A percentile compares a stretch with the other conserved stretches of the same genome.
Conservation (phyloP, 352 stramenopile genomes). For the Phytophthora gonapodyides region DNA sequence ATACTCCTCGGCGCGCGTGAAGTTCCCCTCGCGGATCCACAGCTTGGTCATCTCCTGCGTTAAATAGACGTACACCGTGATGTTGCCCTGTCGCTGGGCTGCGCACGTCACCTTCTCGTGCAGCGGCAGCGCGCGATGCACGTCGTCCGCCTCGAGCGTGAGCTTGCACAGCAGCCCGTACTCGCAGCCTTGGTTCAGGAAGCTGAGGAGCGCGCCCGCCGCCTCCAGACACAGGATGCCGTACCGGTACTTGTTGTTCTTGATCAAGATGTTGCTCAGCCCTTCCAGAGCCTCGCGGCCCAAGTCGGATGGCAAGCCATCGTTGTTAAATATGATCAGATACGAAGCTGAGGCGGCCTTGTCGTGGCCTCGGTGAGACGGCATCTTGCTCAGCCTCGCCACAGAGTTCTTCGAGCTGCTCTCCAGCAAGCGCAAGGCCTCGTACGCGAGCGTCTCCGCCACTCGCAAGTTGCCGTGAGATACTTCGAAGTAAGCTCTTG, state of each 20-base stretch:
- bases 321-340: constrained; percentile 78
- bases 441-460: constrained; percentile 74
- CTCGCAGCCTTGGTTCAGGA: constrained; percentile 70
- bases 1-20: constrained; percentile 73
- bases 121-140: constrained; percentile 70
- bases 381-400: constrained; percentile 26
- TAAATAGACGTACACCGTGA: constrained; percentile 86
- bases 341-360: constrained; percentile 27
- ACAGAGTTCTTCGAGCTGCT: constrained; percentile 44
- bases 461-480: constrained; percentile 56
- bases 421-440: constrained; percentile 77
- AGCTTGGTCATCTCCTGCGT: constrained; percentile 80
- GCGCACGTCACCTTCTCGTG: constrained; percentile 81
- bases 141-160: constrained; percentile 77
- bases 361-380: constrained; percentile 20
- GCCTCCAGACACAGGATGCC: constrained; percentile 81
- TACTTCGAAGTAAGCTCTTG: constrained; percentile 16
- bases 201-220: constrained; percentile 59
- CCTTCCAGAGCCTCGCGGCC: constrained; percentile 72
- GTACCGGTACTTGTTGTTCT: constrained; percentile 89
- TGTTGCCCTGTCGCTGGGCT: constrained; percentile 75
- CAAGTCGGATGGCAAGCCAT: constrained; percentile 72
- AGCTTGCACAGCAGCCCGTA: constrained; percentile 78
- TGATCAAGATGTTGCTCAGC: constrained; percentile 79
- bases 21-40: constrained; percentile 80